A percentile compares a stretch with the other conserved stretches of the same genome.
phyloP scores from a whole-genome alignment of 2,329 filamentous ascomycete species.

The Claviceps purpurea region DNA sequence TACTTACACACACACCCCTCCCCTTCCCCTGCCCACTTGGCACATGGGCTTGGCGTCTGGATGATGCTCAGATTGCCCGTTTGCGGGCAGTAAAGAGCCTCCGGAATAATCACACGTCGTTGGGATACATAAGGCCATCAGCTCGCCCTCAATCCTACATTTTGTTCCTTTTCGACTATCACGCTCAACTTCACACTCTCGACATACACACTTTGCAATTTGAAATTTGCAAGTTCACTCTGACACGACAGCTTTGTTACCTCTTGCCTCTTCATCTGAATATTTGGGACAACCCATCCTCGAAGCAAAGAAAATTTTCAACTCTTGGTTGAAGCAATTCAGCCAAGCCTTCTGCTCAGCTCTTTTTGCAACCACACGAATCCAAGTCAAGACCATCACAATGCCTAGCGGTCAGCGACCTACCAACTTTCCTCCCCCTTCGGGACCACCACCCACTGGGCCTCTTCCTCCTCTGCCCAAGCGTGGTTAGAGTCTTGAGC shows the following conservation, averaged over 20 bases:
- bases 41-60: constrained; percentile 1
- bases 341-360: neutral
- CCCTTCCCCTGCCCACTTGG: neutral
- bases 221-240: too few species aligned
- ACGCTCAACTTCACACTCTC: neutral
- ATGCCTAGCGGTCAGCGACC: constrained; percentile 46
- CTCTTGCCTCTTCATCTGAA: too few species aligned
- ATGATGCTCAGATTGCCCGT: constrained; percentile 18
- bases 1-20: neutral
- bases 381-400: constrained; percentile 11
- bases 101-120: constrained; percentile 1
- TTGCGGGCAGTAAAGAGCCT: constrained; percentile 1
- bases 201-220: neutral
- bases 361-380: too few species aligned
- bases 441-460: constrained; percentile 49
- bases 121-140: constrained; percentile 18
- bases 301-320: neutral
- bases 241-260: too few species aligned
- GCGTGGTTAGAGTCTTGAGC: constrained; percentile 28
- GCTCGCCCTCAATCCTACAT: constrained; percentile 11
- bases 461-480: constrained; percentile 54
- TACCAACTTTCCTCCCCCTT: constrained; percentile 54
- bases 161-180: neutral
- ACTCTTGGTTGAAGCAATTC: neutral
- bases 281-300: neutral